Percentiles rank a stretch among this genome's conserved stretches.
These are phyloP conservation scores for Aethionema arabicum DNA, from an alignment of 345 rosid genomes.

Conservation along the genomic window DNA sequence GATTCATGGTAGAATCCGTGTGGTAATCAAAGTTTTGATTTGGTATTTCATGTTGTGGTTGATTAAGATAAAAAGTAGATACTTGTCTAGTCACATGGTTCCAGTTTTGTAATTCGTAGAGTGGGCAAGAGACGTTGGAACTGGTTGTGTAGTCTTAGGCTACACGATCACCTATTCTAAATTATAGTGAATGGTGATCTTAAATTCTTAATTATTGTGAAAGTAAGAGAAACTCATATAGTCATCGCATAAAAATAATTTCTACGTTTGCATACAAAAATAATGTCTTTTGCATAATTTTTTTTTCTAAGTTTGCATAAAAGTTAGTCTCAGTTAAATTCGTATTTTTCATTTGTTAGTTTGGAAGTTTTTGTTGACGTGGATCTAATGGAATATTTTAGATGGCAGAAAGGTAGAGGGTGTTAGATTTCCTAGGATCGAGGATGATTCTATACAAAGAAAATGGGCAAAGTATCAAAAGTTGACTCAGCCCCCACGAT, in stretches of 20 bases:
- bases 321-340: neutral
- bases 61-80: too few relatives aligned
- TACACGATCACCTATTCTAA: neutral
- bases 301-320: neutral
- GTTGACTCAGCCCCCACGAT: constrained; percentile 26
- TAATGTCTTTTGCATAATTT: neutral
- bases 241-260: constrained; percentile 6
- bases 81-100: too few relatives aligned
- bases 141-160: constrained; percentile 2
- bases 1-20: too few relatives aligned
- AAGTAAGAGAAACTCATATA: neutral
- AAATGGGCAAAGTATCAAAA: constrained; percentile 36
- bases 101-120: too few relatives aligned
- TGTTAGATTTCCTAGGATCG: constrained; percentile 15
- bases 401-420: constrained; percentile 18
- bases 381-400: constrained; percentile 12
- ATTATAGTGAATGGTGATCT: neutral
- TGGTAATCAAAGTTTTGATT: too few relatives aligned
- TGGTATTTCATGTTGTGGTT: too few relatives aligned
- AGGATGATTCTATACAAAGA: constrained; percentile 26
- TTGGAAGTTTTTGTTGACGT: constrained; percentile 18
- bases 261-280: neutral
- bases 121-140: too few relatives aligned
- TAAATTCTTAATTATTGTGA: neutral
- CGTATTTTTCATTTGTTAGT: neutral